phyloP scores from a whole-genome alignment of 2,329 filamentous ascomycete genomes.

The Capronia americana region DNA sequence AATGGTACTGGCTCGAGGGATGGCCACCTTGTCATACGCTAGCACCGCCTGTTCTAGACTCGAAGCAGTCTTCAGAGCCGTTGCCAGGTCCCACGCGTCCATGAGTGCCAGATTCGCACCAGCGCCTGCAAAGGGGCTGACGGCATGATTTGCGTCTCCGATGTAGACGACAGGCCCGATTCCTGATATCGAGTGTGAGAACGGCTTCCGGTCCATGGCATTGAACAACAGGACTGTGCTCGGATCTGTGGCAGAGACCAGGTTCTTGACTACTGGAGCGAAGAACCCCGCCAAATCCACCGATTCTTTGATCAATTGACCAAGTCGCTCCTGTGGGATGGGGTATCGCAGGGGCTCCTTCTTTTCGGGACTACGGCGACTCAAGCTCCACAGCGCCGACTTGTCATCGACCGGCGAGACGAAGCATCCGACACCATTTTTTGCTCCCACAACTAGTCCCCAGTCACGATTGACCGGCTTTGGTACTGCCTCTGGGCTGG shows the following conservation, averaged over 20 bases:
- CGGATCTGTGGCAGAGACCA: constrained; percentile 51
- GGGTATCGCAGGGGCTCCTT: constrained; percentile 29
- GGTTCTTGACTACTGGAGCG: constrained; percentile 49
- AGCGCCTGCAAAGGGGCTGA: constrained; percentile 58
- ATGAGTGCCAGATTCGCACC: constrained; percentile 58
- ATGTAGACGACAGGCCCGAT: constrained; percentile 51
- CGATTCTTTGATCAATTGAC: constrained; percentile 33
- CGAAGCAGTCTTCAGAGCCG: constrained; percentile 45
- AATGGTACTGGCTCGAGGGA: constrained; percentile 41
- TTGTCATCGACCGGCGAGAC: constrained; percentile 53
- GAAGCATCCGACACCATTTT: constrained; percentile 52
- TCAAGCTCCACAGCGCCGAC: constrained; percentile 54
- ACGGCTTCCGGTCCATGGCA: constrained; percentile 55
- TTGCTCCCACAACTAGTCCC: constrained; percentile 50
- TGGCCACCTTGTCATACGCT: constrained; percentile 48
- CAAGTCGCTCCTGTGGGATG: constrained; percentile 25
- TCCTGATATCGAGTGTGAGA: constrained; percentile 46
- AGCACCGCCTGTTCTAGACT: constrained; percentile 42
- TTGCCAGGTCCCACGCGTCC: constrained; percentile 57
- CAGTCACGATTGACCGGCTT: constrained; percentile 47
- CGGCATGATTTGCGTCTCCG: constrained; percentile 59
- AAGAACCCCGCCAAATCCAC: constrained; percentile 46
- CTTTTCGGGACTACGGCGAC: constrained; percentile 38
- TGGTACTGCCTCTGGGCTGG: constrained; percentile 42
- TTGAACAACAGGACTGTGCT: constrained; percentile 50